Evolutionary conservation across 306 rosid species (phyloP), one percentile per base, ranked within the genome.

Genomic region (Prunus mongolica): DNA sequence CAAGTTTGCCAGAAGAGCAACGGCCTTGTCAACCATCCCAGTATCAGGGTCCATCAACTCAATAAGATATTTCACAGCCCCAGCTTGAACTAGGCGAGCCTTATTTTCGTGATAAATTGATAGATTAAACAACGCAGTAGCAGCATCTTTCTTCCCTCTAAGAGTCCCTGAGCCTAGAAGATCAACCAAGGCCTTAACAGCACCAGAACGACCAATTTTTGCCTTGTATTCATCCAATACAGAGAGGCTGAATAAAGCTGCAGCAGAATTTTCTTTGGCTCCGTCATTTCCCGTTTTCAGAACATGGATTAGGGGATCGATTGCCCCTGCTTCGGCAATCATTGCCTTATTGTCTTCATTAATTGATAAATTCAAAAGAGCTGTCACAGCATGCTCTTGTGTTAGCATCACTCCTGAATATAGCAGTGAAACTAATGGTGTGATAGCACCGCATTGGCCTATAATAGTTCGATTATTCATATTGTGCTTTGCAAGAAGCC

Each of bases 331-430:
- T 82, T 90, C 88, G 54, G 88, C 93, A 81, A 95, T 90, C 92
- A 86, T 83, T 52, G 87, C 82, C 85, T 92, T 95, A 81, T 90
- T 95, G 52, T 82, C 81, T 71, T 90, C 90, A 67, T 88, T 66
- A 63, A 95, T 92, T 30, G 98, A 95, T 69, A 95, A 82, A 79
- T 95, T 95, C 88, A 95, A 85, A 32, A 95, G 84, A 60, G 97
- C 93, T 65, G 97, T 95, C 80, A 92, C 98, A 32, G 98, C 91
- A 80, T 95, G 98, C 82, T 95, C 97, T 80, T 95, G 98, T 60
- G 85, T 87, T 80, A 69, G 30, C 86, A 88, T 85, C 75, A 32
- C 56, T 4, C 88, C 89, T 5, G 97, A 89, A 84, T 84, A 90
- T 45, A 95, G 78, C 72, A 92, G 84, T 6, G 92, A 85, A 70